Conservation (phyloP, 2,329 filamentous ascomycete species). For the Rosellinia necatrix region DNA sequence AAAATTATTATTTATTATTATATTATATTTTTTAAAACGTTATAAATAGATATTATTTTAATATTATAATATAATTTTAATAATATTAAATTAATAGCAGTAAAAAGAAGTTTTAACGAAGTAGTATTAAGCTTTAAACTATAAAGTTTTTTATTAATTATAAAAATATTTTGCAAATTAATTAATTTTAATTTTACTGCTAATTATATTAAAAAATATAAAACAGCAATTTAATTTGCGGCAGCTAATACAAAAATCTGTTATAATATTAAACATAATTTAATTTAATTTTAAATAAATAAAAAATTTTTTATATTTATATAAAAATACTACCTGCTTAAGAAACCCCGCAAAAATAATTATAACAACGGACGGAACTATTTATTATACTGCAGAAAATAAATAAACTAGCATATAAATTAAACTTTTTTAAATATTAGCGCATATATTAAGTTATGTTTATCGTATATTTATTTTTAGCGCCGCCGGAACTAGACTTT, state of each 20-base stretch:
- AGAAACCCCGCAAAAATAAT: not conserved
- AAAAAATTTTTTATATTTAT: not conserved
- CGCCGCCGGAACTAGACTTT: no score
- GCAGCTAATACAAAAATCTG: not conserved
- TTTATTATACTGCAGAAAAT: conserved; percentile 3
- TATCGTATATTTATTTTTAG: conserved; percentile 5
- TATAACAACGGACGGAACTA: not conserved
- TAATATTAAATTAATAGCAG: conserved; percentile 2
- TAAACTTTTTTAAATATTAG: conserved; percentile 9
- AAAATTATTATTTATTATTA: conserved; percentile 14
- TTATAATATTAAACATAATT: conserved; percentile 6
- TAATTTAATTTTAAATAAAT: conserved; percentile 1
- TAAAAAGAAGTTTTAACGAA: not conserved
- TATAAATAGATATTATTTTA: conserved; percentile 1
- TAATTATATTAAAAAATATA: not conserved
- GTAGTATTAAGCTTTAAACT: not conserved
- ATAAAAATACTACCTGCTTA: conserved; percentile 5
- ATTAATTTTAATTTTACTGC: not conserved
- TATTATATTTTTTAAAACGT: not conserved
- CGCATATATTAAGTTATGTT: conserved; percentile 1
- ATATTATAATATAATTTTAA: conserved; percentile 17
- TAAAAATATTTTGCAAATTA: not conserved
- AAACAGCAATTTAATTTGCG: not conserved
- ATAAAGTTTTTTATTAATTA: not conserved
- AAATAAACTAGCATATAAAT: conserved; percentile 1